Evolutionary conservation across 2,329 filamentous ascomycete genomes (phyloP).

Genomic region (Colletotrichum brevisporum): DNA sequence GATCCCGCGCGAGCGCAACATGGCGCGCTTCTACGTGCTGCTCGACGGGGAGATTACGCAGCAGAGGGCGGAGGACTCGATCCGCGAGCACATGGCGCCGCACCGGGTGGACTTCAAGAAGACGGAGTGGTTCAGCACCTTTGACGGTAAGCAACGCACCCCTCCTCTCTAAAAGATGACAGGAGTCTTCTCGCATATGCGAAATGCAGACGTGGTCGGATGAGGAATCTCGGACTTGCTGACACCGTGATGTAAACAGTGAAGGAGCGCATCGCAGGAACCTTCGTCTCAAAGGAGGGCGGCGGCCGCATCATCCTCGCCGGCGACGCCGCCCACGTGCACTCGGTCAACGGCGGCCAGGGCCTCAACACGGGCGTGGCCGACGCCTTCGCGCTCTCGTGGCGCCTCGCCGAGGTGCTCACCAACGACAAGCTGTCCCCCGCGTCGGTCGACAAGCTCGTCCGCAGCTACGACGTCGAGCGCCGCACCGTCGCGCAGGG

Average conservation of each 20-base stretch:
- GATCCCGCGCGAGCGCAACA: conserved; percentile 63
- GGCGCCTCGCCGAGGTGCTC: conserved; percentile 61
- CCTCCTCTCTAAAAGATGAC: not conserved
- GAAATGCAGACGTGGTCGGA: not conserved
- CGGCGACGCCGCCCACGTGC: conserved; percentile 66
- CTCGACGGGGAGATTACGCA: conserved; percentile 61
- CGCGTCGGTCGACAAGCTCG: conserved; percentile 45
- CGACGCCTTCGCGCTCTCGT: conserved; percentile 65
- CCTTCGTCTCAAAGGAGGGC: conserved; percentile 56
- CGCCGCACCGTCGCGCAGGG: conserved; percentile 58
- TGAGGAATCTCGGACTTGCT: not conserved
- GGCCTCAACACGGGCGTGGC: conserved; percentile 66
- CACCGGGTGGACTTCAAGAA: conserved; percentile 57
- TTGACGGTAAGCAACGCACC: conserved; percentile 54
- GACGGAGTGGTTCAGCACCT: conserved; percentile 66
- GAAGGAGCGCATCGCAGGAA: conserved; percentile 67
- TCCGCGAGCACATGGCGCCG: conserved; percentile 60
- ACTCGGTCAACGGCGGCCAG: conserved; percentile 63
- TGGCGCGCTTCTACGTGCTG: conserved; percentile 63
- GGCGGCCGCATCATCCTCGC: conserved; percentile 62
- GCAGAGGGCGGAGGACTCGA: conserved; percentile 56
- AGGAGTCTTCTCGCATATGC: not conserved
- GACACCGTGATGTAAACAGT: conserved; percentile 46
- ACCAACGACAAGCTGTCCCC: conserved; percentile 44
- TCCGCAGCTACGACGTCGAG: conserved; percentile 61